Evolutionary conservation across 352 stramenopile species (phyloP).

Genomic region (Phytophthora citrophthora): DNA sequence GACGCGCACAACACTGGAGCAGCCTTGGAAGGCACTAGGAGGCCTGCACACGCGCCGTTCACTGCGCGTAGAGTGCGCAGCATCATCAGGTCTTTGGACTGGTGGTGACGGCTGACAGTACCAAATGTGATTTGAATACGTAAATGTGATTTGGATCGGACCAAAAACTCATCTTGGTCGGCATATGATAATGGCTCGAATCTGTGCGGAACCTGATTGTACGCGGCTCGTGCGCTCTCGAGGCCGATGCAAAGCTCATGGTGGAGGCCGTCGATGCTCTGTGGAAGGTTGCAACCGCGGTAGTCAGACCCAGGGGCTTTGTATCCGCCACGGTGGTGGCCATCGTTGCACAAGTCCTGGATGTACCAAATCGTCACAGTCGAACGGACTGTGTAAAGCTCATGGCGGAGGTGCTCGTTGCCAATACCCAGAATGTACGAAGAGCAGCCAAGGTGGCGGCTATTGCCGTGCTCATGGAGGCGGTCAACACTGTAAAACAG

Average conservation of each 20-base stretch:
- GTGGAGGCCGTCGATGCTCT: background rate
- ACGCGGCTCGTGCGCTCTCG: background rate
- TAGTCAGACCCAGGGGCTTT: background rate
- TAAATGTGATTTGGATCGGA: background rate
- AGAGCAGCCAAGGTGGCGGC: background rate
- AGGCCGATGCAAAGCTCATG: background rate
- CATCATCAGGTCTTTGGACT: background rate
- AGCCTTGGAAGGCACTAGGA: background rate
- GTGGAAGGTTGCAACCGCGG: background rate
- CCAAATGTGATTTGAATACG: no score
- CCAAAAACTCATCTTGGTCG: background rate
- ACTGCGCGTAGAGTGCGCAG: slow-evolving; percentile 10
- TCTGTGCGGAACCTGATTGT: background rate
- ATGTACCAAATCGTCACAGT: background rate
- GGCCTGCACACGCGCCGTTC: slow-evolving; percentile 2
- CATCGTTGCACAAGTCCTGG: background rate
- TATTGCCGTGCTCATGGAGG: background rate
- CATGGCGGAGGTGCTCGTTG: background rate
- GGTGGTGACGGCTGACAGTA: background rate
- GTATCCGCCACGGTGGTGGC: background rate
- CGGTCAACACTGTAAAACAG: background rate
- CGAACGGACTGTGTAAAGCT: background rate
- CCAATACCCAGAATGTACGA: background rate
- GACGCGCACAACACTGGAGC: slow-evolving; percentile 10
- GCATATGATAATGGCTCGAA: background rate